phyloP scores from a whole-genome alignment of 2,329 filamentous ascomycete species.

The Beauveria asiatica region DNA sequence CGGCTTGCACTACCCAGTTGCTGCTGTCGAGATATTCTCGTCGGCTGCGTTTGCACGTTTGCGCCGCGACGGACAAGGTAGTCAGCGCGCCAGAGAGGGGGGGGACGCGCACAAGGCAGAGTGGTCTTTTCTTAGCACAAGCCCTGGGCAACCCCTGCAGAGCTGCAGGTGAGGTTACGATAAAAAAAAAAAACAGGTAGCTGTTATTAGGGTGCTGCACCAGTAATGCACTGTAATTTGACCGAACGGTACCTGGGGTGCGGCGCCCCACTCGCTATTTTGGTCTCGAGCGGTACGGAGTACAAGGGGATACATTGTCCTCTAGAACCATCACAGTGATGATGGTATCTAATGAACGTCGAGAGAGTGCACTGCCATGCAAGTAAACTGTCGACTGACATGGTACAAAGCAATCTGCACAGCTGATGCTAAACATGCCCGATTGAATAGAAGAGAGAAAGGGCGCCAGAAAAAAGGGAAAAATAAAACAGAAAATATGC shows the following conservation, averaged over 20 bases:
- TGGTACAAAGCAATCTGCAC: too few relatives aligned
- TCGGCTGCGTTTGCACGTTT: not conserved
- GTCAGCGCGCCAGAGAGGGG: not conserved
- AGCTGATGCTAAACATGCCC: too few relatives aligned
- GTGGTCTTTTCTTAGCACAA: not conserved
- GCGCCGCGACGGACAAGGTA: not conserved
- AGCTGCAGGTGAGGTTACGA: not conserved
- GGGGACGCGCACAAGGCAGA: not conserved
- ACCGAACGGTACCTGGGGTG: constrained; percentile 6
- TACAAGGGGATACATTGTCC: too few relatives aligned
- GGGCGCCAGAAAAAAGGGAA: not conserved
- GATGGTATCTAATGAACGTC: too few relatives aligned
- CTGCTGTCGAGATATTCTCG: not conserved
- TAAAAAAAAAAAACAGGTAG: not conserved
- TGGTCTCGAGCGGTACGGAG: not conserved
- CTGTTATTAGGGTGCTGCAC: not conserved
- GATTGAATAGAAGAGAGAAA: too few relatives aligned
- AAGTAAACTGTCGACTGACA: too few relatives aligned
- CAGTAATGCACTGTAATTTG: constrained; percentile 9
- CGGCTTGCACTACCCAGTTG: not conserved
- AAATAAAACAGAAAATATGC: not conserved
- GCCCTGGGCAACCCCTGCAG: not conserved
- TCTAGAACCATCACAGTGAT: too few relatives aligned
- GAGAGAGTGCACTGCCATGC: too few relatives aligned
- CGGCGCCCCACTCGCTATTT: constrained; percentile 2